Percentiles rank a stretch among this genome's conserved stretches.
phyloP scores from a whole-genome alignment of 176 grass and related monocot species.

The Chrysopogon serrulatus region DNA sequence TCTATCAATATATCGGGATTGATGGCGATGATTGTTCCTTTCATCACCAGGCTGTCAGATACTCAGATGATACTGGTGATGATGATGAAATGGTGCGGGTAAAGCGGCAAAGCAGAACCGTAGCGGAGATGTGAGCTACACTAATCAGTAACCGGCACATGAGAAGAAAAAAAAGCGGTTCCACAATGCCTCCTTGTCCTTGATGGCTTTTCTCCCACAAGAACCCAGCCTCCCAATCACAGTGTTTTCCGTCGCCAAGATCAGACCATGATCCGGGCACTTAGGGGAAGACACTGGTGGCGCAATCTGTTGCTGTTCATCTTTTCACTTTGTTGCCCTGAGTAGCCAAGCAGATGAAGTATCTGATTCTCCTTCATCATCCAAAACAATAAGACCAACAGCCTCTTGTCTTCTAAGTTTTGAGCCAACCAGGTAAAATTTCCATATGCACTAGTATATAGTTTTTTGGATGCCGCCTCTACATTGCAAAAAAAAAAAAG shows the following conservation, averaged over 20 bases:
- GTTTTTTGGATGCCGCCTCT: too few relatives aligned
- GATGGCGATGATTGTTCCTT: not conserved
- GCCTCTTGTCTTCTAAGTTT: not conserved
- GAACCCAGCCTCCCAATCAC: not conserved
- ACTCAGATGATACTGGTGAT: conserved; percentile 9
- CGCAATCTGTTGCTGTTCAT: not conserved
- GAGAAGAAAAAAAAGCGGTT: conserved; percentile 26
- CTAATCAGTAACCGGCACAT: conserved; percentile 58
- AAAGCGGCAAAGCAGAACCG: conserved; percentile 30
- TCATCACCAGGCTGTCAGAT: conserved; percentile 10
- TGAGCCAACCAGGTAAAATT: not conserved
- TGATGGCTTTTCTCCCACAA: conserved; percentile 10
- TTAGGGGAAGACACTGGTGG: not conserved
- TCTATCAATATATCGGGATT: conserved; percentile 1
- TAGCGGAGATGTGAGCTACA: conserved; percentile 32
- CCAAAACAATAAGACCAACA: not conserved
- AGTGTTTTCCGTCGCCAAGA: conserved; percentile 2
- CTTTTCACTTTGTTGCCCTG: not conserved
- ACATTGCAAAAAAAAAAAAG: too few relatives aligned
- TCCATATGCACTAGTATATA: not conserved
- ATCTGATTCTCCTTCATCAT: conserved; percentile 21
- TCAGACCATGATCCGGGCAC: not conserved
- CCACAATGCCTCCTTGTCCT: not conserved
- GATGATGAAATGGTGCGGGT: not conserved
- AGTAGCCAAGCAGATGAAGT: not conserved